Evolutionary conservation across 129 eudicot genomes (phyloP).

Genomic region (Erigeron canadensis): DNA sequence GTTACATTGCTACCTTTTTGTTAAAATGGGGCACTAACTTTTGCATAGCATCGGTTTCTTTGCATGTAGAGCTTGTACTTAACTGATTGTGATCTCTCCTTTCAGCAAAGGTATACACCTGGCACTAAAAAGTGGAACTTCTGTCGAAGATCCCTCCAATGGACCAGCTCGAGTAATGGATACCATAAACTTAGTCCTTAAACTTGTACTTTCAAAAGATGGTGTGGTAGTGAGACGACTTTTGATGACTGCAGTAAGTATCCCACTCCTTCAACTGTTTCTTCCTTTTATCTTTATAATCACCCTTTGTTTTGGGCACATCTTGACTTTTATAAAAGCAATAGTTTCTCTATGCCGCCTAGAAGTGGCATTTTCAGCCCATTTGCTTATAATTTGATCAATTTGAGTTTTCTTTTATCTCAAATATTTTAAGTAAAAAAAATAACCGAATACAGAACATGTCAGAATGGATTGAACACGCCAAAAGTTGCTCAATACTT

Average conservation of each 20-base stretch:
- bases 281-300: neutral
- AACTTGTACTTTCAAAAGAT: conserved; percentile 70
- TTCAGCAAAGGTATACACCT: conserved; percentile 61
- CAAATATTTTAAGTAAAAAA: too few species aligned
- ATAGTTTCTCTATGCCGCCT: neutral
- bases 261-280: conserved; percentile 15
- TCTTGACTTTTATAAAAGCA: conserved; percentile 8
- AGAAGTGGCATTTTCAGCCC: too few species aligned
- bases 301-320: neutral
- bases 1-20: neutral
- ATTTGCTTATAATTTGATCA: neutral
- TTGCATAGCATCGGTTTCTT: conserved; percentile 1
- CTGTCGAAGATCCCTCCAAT: conserved; percentile 33
- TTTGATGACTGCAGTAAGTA: conserved; percentile 85
- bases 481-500: too few species aligned
- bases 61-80: conserved; percentile 8
- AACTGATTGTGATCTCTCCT: conserved; percentile 27
- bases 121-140: conserved; percentile 36
- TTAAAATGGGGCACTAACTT: conserved; percentile 3
- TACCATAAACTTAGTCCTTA: conserved; percentile 63
- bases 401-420: too few species aligned
- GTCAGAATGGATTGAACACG: too few species aligned
- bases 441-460: too few species aligned
- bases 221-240: conserved; percentile 89
- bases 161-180: conserved; percentile 31